A percentile compares a stretch with the other conserved stretches of the same genome.
These are phyloP conservation scores for Pholiota molesta DNA, from an alignment of 768 basidiomycete species.

Conservation along the genomic window DNA sequence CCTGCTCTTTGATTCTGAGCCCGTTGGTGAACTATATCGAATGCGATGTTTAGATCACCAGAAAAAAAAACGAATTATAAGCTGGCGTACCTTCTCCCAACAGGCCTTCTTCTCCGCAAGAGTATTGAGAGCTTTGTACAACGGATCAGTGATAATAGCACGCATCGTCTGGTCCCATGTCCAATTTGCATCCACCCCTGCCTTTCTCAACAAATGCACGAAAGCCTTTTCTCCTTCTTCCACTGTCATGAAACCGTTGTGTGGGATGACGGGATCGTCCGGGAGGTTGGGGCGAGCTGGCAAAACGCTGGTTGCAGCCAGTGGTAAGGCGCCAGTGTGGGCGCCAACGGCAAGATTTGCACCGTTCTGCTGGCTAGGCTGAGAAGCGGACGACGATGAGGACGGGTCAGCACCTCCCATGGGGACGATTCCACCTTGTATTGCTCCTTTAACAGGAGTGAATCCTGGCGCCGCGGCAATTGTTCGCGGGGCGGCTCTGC, in stretches of 20 bases:
- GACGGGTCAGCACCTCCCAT: slow-evolving; percentile 54
- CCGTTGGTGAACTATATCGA: slow-evolving; percentile 69
- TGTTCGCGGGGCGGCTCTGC: slow-evolving; percentile 2
- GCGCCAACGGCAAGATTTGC: slow-evolving; percentile 47
- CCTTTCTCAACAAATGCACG: slow-evolving; percentile 84
- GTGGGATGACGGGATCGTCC: slow-evolving; percentile 86
- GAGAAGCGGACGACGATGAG: slow-evolving; percentile 52
- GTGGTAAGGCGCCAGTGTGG: slow-evolving; percentile 60
- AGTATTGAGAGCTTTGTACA: slow-evolving; percentile 93
- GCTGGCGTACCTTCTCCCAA: slow-evolving; percentile 81
- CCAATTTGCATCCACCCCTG: slow-evolving; percentile 90
- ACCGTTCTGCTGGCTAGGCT: slow-evolving; percentile 53
- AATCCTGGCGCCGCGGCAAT: slow-evolving; percentile 41
- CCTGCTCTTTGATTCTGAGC: slow-evolving; percentile 79
- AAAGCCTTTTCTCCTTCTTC: slow-evolving; percentile 97
- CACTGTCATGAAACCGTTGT: slow-evolving; percentile 83
- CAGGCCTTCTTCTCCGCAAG: slow-evolving; percentile 93
- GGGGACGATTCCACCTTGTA: slow-evolving; percentile 58
- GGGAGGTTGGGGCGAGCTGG: slow-evolving; percentile 81
- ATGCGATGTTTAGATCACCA: slow-evolving; percentile 11
- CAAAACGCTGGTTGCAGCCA: slow-evolving; percentile 59
- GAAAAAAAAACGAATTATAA: background rate
- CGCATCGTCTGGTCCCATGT: slow-evolving; percentile 99
- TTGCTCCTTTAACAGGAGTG: slow-evolving; percentile 42
- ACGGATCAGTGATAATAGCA: slow-evolving; percentile 95